A percentile compares a stretch with the other conserved stretches of the same genome.
These are phyloP conservation scores for Psilocybe sp. DNA, from an alignment of 768 basidiomycete genomes.

Conservation along the genomic window DNA sequence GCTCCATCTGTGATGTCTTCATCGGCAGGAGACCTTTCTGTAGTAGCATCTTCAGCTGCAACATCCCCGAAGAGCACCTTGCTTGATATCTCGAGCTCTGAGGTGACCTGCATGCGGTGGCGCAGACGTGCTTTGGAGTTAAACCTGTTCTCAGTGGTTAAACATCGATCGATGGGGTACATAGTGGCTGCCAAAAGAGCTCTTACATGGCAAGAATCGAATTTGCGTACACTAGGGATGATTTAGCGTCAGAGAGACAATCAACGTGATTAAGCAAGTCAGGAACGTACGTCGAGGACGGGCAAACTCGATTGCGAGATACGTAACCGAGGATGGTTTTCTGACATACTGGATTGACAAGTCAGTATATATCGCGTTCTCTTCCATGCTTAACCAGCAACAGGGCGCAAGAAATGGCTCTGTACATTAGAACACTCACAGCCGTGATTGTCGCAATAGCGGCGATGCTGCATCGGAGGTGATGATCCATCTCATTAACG, in stretches of 20 bases:
- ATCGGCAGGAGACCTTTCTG: too few relatives aligned
- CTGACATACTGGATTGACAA: not conserved
- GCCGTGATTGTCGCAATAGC: slow-evolving; percentile 8
- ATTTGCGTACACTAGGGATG: slow-evolving; percentile 14
- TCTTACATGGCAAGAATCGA: slow-evolving; percentile 13
- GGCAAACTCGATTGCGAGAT: slow-evolving; percentile 12
- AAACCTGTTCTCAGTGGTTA: too few relatives aligned
- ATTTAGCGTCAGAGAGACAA: too few relatives aligned
- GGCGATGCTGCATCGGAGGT: slow-evolving; percentile 1
- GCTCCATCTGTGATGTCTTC: too few relatives aligned
- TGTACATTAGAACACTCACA: not conserved
- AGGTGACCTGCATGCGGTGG: too few relatives aligned
- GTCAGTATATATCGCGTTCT: too few relatives aligned
- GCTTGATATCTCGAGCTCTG: too few relatives aligned
- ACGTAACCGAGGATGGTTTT: slow-evolving; percentile 9
- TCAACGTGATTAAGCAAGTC: not conserved
- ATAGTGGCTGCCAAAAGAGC: too few relatives aligned
- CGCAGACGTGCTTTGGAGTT: too few relatives aligned
- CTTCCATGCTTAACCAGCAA: not conserved
- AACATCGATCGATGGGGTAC: too few relatives aligned
- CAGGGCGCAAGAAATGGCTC: not conserved
- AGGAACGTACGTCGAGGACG: slow-evolving; percentile 6
- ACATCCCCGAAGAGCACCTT: too few relatives aligned
- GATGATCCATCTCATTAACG: not conserved
- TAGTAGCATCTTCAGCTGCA: too few relatives aligned